Evolutionary conservation across 257 asterid species (phyloP), one percentile per base, ranked within the genome.

Genomic region (Thymus mandschuricus): DNA sequence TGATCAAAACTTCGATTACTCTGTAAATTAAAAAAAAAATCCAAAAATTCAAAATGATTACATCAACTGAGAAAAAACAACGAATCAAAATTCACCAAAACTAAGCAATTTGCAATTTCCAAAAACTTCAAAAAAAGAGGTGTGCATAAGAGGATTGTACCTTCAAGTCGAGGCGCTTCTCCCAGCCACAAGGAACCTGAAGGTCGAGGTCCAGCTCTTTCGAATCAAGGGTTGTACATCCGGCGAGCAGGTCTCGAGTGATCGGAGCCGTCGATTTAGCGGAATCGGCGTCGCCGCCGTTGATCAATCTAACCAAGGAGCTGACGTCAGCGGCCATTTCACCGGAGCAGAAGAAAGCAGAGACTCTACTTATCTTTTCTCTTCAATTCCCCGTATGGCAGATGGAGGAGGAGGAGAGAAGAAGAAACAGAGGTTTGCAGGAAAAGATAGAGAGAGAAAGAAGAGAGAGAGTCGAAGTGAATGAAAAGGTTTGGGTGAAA

Each of bases 151-250:
- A 69, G 6, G 13, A 10, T 63, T 45, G 43, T 64, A 92, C 98
- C 93, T 87, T 89, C 35, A 93, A 58, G 71, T 93, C 98, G 12
- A 93, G 94, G 46, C 93, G 87, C 64, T 93, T 93, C 73, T 93
- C 98, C 97, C 96, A 93, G 50, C 98, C 98, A 59, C 79, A 83
- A 28, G 98, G 98, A 8, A 89, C 98, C 50, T 91, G 95, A 86
- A 87, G 79, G 81, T 93, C 97, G 27, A 93, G 96, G 92, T 93
- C 97, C 69, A 93, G 35, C 66, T 93, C 98, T 57, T 87, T 85
- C 3, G 96, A 87, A 57, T 90, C 96, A 44, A 85, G 85, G 52
- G 82, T 73, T 10, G 80, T 75, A 66, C 85, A 72, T 0, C 89
- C 92, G 5, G 97, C 97, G 58, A 93, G 97, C 62, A 93, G 64